These are phyloP conservation scores for Sclerospora graminicola DNA, from an alignment of 352 stramenopile species.

Conservation along the genomic window DNA sequence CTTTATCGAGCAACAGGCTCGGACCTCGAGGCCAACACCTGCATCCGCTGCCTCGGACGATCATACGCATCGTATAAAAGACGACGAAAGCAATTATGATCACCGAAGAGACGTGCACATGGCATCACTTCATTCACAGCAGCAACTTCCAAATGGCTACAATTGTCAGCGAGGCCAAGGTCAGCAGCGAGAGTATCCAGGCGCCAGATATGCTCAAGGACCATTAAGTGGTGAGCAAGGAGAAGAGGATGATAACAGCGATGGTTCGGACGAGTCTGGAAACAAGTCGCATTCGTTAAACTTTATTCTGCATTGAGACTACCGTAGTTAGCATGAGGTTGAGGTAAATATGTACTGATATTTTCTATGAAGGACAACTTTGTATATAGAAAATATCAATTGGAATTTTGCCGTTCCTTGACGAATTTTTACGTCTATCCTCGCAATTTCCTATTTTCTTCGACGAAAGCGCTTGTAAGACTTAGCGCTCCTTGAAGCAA, in stretches of 20 bases:
- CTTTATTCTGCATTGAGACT: slow-evolving; percentile 64
- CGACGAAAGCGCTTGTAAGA: slow-evolving; percentile 77
- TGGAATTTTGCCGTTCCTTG: too few species aligned
- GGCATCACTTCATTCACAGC: slow-evolving; percentile 4
- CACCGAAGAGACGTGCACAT: slow-evolving; percentile 14
- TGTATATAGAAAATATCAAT: too few species aligned
- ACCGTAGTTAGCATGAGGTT: too few species aligned
- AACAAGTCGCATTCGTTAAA: slow-evolving; percentile 77
- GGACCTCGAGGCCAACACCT: slow-evolving; percentile 5
- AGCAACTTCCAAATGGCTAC: slow-evolving; percentile 9
- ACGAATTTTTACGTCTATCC: too few species aligned
- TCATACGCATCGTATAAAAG: slow-evolving; percentile 10
- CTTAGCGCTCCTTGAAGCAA: slow-evolving; percentile 67
- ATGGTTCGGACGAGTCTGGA: slow-evolving; percentile 47
- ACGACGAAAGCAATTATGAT: slow-evolving; percentile 16
- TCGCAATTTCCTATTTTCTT: slow-evolving; percentile 14
- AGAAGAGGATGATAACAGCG: slow-evolving; percentile 31
- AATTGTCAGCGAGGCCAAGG: slow-evolving; percentile 6
- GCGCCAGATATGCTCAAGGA: slow-evolving; percentile 7
- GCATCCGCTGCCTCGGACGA: slow-evolving; percentile 7
- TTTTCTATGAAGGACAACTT: too few species aligned
- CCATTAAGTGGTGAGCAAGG: slow-evolving; percentile 3
- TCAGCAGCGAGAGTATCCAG: slow-evolving; percentile 10
- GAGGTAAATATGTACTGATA: too few species aligned
- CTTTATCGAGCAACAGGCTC: slow-evolving; percentile 52